Conservation (phyloP, 2,329 filamentous ascomycete genomes). For the Teratosphaeriaceae sp. region DNA sequence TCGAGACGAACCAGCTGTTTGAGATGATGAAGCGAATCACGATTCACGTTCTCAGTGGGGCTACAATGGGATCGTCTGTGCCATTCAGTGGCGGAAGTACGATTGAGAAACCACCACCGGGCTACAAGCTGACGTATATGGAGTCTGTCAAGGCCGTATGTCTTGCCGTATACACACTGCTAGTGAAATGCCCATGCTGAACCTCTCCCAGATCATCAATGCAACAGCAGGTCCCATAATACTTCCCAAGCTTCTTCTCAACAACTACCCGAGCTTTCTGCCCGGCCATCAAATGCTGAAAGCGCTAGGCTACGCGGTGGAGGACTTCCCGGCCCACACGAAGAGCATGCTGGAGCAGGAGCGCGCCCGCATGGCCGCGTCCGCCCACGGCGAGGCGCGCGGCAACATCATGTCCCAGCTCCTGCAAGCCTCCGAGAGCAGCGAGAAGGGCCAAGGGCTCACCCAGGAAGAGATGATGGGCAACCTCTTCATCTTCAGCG, state of each 20-base stretch:
- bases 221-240: slow-evolving; percentile 19
- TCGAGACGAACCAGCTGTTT: slow-evolving; percentile 21
- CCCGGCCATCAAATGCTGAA: slow-evolving; percentile 16
- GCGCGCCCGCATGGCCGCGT: slow-evolving; percentile 8
- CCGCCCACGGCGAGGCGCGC: slow-evolving; percentile 11
- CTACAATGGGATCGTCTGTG: slow-evolving; percentile 25
- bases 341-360: slow-evolving; percentile 18
- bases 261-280: slow-evolving; percentile 17
- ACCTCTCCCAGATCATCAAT: too few species aligned
- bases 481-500: slow-evolving; percentile 43
- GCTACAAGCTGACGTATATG: slow-evolving; percentile 27
- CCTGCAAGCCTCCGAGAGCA: slow-evolving; percentile 16
- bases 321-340: slow-evolving; percentile 23
- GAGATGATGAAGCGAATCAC: slow-evolving; percentile 30
- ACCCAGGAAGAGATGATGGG: slow-evolving; percentile 36
- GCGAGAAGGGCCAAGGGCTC: slow-evolving; percentile 18
- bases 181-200: too few species aligned
- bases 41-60: slow-evolving; percentile 27
- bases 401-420: slow-evolving; percentile 26
- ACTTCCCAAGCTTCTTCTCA: slow-evolving; percentile 21
- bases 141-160: slow-evolving; percentile 22
- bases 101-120: slow-evolving; percentile 16
- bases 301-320: slow-evolving; percentile 15
- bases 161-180: too few species aligned
- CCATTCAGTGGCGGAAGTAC: slow-evolving; percentile 18